phyloP scores from a whole-genome alignment of 495 filamentous ascomycete species.

The Lophiostoma macrostomum region DNA sequence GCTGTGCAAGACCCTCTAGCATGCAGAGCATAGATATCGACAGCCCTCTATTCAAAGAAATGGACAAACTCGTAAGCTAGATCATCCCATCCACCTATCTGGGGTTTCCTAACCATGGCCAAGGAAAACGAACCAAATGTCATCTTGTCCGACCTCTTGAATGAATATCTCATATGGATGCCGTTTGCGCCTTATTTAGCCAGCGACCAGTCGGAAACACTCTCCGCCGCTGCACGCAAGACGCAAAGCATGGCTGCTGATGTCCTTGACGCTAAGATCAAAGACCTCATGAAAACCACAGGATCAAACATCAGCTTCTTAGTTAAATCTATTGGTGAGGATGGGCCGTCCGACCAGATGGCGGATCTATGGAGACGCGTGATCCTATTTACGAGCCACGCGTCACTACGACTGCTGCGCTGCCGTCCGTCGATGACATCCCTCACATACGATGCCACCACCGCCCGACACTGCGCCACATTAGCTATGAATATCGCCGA shows the following conservation, averaged over 20 bases:
- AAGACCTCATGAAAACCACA: constrained; percentile 4
- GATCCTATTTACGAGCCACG: constrained; percentile 15
- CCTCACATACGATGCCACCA: constrained; percentile 9
- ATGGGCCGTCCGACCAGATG: not conserved
- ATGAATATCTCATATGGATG: constrained; percentile 19
- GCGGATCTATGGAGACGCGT: constrained; percentile 7
- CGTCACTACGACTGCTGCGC: constrained; percentile 12
- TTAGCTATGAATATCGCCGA: constrained; percentile 21
- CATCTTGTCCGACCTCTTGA: constrained; percentile 3
- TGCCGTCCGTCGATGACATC: constrained; percentile 5
- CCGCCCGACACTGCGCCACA: constrained; percentile 12
- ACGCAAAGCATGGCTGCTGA: constrained; percentile 1
- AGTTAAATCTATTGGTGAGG: too few relatives aligned
- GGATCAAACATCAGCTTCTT: constrained; percentile 2
- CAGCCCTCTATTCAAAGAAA: too few relatives aligned
- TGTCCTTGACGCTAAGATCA: constrained; percentile 17
- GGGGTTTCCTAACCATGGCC: not conserved
- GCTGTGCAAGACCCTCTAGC: constrained; percentile 25
- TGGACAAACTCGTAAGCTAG: constrained; percentile 14
- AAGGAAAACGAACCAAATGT: constrained; percentile 12
- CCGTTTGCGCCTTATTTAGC: too few relatives aligned
- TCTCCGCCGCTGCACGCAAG: constrained; percentile 1
- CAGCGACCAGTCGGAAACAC: constrained; percentile 8
- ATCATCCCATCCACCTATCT: not conserved
- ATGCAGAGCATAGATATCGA: constrained; percentile 24